Conservation (phyloP, 2,329 filamentous ascomycete species). For the Meredithiella fracta region DNA sequence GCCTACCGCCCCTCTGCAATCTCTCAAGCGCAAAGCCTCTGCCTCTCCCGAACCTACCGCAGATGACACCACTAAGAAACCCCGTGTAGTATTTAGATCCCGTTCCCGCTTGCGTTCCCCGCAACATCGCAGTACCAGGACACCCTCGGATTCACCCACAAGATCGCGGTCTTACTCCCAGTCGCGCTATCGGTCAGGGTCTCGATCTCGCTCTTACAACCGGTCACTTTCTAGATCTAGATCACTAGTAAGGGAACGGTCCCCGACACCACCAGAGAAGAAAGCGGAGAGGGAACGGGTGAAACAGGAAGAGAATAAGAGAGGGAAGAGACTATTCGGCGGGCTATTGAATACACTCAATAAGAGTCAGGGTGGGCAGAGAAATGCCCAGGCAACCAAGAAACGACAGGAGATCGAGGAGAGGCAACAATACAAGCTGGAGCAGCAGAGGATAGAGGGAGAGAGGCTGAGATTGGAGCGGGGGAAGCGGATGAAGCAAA, state of each 20-base stretch:
- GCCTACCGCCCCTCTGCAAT: background rate
- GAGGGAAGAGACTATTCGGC: slow-evolving; percentile 74
- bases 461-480: slow-evolving; percentile 50
- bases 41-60: background rate
- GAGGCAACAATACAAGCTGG: slow-evolving; percentile 60
- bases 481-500: slow-evolving; percentile 41
- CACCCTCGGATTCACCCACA: background rate
- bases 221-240: background rate
- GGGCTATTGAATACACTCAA: slow-evolving; percentile 63
- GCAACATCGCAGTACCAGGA: background rate
- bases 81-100: slow-evolving; percentile 1
- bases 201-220: slow-evolving; percentile 3
- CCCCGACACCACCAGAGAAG: slow-evolving; percentile 1
- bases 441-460: slow-evolving; percentile 55
- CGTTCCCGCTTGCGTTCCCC: background rate
- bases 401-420: slow-evolving; percentile 67
- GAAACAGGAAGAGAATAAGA: slow-evolving; percentile 58
- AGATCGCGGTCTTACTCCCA: background rate
- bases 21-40: slow-evolving; percentile 13
- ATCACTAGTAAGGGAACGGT: background rate
- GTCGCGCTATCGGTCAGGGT: background rate
- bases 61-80: slow-evolving; percentile 8
- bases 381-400: slow-evolving; percentile 22
- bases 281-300: slow-evolving; percentile 2
- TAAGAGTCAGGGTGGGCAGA: slow-evolving; percentile 27